Evolutionary conservation across 768 basidiomycete species (phyloP).

Genomic region (Exidia glandulosa): DNA sequence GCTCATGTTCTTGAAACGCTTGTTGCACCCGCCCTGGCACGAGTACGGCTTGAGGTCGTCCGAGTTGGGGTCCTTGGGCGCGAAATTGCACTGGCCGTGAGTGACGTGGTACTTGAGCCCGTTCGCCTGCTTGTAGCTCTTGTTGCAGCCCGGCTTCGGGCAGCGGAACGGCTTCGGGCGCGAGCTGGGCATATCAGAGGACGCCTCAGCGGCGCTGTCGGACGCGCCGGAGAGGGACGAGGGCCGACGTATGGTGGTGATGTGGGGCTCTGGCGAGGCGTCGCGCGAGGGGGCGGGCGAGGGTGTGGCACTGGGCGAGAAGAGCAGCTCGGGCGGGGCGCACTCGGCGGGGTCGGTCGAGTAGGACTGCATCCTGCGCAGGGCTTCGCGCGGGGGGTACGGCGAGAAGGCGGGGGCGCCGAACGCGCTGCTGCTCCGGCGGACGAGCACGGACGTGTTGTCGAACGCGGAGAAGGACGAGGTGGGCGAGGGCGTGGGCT

Average conservation of each 20-base stretch:
- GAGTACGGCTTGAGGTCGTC: slow-evolving; percentile 61
- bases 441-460: slow-evolving; percentile 39
- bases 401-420: slow-evolving; percentile 22
- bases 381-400: slow-evolving; percentile 10
- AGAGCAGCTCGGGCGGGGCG: slow-evolving; percentile 1
- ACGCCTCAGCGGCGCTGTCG: slow-evolving; percentile 7
- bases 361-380: neutral
- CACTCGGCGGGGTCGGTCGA: neutral
- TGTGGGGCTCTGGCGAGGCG: neutral
- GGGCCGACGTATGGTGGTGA: neutral
- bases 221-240: slow-evolving; percentile 11
- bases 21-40: slow-evolving; percentile 75
- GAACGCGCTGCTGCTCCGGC: neutral
- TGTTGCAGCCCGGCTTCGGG: slow-evolving; percentile 92
- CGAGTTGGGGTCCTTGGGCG: slow-evolving; percentile 66
- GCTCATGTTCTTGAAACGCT: slow-evolving; percentile 98
- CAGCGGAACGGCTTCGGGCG: slow-evolving; percentile 83
- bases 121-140: slow-evolving; percentile 93
- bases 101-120: slow-evolving; percentile 92
- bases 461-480: slow-evolving; percentile 44
- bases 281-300: slow-evolving; percentile 2
- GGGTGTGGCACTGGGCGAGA: slow-evolving; percentile 4
- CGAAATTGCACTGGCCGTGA: slow-evolving; percentile 88
- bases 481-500: slow-evolving; percentile 44
- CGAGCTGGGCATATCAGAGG: slow-evolving; percentile 32